Evolutionary conservation across 768 basidiomycete genomes (phyloP).

Genomic region (Termitomyces sp.): DNA sequence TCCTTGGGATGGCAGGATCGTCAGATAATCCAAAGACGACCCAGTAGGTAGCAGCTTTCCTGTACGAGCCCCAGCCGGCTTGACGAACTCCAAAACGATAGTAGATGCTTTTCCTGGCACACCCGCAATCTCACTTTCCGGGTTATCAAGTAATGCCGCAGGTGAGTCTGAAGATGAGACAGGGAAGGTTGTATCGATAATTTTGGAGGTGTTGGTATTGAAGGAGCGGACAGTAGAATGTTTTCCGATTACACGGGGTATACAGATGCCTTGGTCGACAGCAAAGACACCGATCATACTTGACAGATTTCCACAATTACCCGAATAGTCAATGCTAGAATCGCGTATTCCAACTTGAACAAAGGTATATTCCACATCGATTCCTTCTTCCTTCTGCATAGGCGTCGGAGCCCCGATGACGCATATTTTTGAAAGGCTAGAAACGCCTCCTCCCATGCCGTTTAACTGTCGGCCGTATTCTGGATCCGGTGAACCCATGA

Average conservation of each 20-base stretch:
- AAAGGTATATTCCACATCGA: slow-evolving; percentile 71
- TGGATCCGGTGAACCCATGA: slow-evolving; percentile 81
- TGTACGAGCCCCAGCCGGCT: slow-evolving; percentile 64
- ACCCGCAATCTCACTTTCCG: slow-evolving; percentile 56
- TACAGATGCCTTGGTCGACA: slow-evolving; percentile 54
- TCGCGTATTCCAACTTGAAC: slow-evolving; percentile 59
- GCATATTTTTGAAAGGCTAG: slow-evolving; percentile 69
- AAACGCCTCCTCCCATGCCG: slow-evolving; percentile 78
- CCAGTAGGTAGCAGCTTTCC: slow-evolving; percentile 66
- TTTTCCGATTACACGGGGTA: slow-evolving; percentile 16
- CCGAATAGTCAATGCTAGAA: slow-evolving; percentile 54
- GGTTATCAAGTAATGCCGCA: slow-evolving; percentile 38
- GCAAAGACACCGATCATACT: slow-evolving; percentile 73
- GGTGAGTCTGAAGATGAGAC: slow-evolving; percentile 22
- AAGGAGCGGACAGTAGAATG: slow-evolving; percentile 48
- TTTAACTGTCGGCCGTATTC: slow-evolving; percentile 65
- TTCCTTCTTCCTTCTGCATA: slow-evolving; percentile 32
- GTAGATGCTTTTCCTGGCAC: slow-evolving; percentile 60
- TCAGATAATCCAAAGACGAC: slow-evolving; percentile 37
- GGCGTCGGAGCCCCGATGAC: slow-evolving; percentile 50
- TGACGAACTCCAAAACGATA: slow-evolving; percentile 61
- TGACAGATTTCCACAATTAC: slow-evolving; percentile 74
- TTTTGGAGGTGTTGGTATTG: slow-evolving; percentile 70
- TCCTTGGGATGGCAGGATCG: slow-evolving; percentile 18
- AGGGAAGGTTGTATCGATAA: slow-evolving; percentile 69